Evolutionary conservation across 495 filamentous ascomycete species (phyloP).

Genomic region (Neurospora sp.): DNA sequence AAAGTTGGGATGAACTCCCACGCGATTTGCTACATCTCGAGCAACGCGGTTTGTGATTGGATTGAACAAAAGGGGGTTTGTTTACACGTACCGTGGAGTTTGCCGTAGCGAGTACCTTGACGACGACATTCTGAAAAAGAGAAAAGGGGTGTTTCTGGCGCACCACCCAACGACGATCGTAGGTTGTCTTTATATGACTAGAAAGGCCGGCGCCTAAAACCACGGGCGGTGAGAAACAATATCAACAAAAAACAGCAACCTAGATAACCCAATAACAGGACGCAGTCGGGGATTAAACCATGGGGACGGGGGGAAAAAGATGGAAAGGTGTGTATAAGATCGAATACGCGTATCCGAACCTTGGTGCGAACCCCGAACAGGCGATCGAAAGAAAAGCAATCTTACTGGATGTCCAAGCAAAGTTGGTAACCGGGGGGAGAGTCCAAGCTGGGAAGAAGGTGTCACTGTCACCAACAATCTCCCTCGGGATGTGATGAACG

Average conservation of each 20-base stretch:
- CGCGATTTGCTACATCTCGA: neutral
- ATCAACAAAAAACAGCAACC: neutral
- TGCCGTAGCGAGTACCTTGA: conserved; percentile 36
- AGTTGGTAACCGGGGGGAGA: neutral
- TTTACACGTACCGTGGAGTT: conserved; percentile 36
- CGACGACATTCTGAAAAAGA: conserved; percentile 1
- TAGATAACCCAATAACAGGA: neutral
- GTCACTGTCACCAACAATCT: neutral
- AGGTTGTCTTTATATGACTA: neutral
- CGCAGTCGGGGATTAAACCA: neutral
- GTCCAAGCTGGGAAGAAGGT: neutral
- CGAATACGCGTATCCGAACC: neutral
- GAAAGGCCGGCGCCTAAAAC: neutral
- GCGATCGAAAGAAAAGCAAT: neutral
- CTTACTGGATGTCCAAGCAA: neutral
- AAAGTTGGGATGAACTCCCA: neutral
- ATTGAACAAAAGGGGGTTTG: neutral
- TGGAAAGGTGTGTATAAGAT: neutral
- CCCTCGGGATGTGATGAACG: neutral
- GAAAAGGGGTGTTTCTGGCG: neutral
- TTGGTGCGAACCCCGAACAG: neutral
- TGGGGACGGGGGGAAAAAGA: neutral
- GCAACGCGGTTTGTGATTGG: neutral
- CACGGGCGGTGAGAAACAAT: neutral
- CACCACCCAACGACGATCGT: neutral